Evolutionary conservation across 2,329 filamentous ascomycete species (phyloP), one percentile per base, ranked within the genome.

Genomic region (Stagonosporopsis cucurbitacearum): DNA sequence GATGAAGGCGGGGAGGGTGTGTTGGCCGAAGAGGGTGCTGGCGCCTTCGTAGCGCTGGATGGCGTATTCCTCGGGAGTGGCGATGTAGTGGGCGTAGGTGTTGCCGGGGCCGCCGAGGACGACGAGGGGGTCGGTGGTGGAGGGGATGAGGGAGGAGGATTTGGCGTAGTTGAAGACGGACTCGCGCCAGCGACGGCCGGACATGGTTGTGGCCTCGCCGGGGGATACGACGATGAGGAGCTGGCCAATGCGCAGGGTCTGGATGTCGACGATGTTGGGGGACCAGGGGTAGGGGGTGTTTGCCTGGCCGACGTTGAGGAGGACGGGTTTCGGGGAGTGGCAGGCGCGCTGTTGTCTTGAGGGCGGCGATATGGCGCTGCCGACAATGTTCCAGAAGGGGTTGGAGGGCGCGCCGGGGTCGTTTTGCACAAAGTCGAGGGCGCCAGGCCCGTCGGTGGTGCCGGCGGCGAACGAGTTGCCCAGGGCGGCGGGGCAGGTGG

Each of bases 1-100:
- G 78, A 97, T 90, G 78, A 95, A 95, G 0, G 92, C 94, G 32
- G 89, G 86, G 11, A 97, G 83, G 0, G 92, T 91, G 74, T 92
- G 86, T 2, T 84, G 89, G 0, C 94, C 94, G 72, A 90, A 95
- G 2, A 98, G 85, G 0, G 94, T 98, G 6, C 90, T 94, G 0
- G 91, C 94, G n/a, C 93, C 94, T 78, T 98, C 94, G 76, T 97
- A 97, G 9, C 94, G 88, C 77, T 97, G 94, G 41, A 95, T 81
- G 12, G 79, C 78, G 73, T 95, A 96, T 74, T 96, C 90, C 73
- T 96, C 90, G 25, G 87, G 84, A 0, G 92, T 94, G 1, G 88
- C 76, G 55, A 92, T 86, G 74, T 94, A 94, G 75, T 94, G 90
- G 3, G 91, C 88, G 74, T 98, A 98, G 55, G 86, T 92, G 73